Evolutionary conservation across 1,139 yeast genomes (phyloP).

Genomic region (Suhomyces bolitotheri): DNA sequence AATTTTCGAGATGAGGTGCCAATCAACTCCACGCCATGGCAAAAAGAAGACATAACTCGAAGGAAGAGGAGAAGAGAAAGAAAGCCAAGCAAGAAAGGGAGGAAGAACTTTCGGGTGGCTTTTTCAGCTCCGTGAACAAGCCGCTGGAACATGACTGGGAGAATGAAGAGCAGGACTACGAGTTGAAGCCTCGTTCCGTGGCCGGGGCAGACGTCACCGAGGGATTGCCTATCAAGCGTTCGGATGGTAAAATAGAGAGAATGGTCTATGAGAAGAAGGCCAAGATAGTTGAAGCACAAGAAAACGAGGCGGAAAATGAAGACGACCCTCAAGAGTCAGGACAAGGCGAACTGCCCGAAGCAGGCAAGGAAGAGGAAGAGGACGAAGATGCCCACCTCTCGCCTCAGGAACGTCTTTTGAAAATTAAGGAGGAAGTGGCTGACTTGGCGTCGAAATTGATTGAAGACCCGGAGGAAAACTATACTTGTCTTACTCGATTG

Average conservation of each 20-base stretch:
- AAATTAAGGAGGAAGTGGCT: constrained; percentile 82
- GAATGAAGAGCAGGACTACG: constrained; percentile 72
- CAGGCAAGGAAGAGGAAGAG: constrained; percentile 35
- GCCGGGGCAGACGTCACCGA: constrained; percentile 53
- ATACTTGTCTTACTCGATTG: constrained; percentile 63
- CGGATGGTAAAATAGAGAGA: constrained; percentile 70
- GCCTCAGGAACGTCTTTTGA: constrained; percentile 58
- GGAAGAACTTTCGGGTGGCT: constrained; percentile 44
- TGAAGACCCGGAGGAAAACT: constrained; percentile 90
- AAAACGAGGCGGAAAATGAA: constrained; percentile 17
- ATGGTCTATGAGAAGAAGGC: constrained; percentile 44
- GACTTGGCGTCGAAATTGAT: constrained; percentile 72
- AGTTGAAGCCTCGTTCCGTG: constrained; percentile 53
- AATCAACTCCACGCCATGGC: constrained; percentile 34
- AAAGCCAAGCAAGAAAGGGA: constrained; percentile 53
- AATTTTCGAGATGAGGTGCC: background rate
- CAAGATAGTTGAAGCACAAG: constrained; percentile 19
- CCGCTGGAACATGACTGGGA: constrained; percentile 40
- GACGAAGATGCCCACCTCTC: constrained; percentile 50
- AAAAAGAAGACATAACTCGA: constrained; percentile 44
- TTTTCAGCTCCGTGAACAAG: constrained; percentile 32
- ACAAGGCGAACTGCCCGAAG: constrained; percentile 24
- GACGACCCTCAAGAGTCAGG: constrained; percentile 1
- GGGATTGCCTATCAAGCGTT: constrained; percentile 77
- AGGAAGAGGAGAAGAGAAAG: constrained; percentile 47